phyloP scores from a whole-genome alignment of 192 early-diverging fungal genomes.

The Geranomyces variabilis region DNA sequence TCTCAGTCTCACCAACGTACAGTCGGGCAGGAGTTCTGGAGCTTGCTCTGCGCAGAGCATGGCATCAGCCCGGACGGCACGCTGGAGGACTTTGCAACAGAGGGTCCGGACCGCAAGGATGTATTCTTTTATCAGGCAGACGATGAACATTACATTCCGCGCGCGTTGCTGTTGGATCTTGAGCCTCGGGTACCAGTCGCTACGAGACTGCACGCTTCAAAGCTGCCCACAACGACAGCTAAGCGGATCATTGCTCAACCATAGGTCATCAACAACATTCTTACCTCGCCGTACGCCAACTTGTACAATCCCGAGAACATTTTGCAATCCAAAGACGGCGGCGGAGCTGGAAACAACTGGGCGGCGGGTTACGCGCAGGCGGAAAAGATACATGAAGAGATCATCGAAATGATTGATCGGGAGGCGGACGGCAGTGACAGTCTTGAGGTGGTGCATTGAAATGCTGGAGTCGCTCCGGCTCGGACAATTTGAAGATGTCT shows the following conservation, averaged over 20 bases:
- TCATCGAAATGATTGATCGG: constrained; percentile 95
- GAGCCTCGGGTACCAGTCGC: constrained; percentile 84
- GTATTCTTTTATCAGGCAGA: constrained; percentile 99
- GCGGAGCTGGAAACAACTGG: constrained; percentile 99
- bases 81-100: constrained; percentile 88
- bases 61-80: constrained; percentile 94
- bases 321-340: constrained; percentile 87
- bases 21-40: constrained; percentile 98
- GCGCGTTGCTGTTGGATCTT: constrained; percentile 87
- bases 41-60: constrained; percentile 89
- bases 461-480: not conserved
- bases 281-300: constrained; percentile 83
- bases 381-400: constrained; percentile 86
- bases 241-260: not conserved
- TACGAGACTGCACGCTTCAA: constrained; percentile 37
- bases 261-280: constrained; percentile 89
- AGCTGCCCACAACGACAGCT: too few relatives aligned
- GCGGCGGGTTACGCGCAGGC: constrained; percentile 86
- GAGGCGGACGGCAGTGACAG: constrained; percentile 95
- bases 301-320: constrained; percentile 98
- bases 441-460: constrained; percentile 61
- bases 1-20: not conserved
- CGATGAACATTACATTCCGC: constrained; percentile 97
- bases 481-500: not conserved
- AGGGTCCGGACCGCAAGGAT: constrained; percentile 90